These are phyloP conservation scores for Apiospora rasikravindrae DNA, from an alignment of 2,329 filamentous ascomycete species.

Conservation along the genomic window DNA sequence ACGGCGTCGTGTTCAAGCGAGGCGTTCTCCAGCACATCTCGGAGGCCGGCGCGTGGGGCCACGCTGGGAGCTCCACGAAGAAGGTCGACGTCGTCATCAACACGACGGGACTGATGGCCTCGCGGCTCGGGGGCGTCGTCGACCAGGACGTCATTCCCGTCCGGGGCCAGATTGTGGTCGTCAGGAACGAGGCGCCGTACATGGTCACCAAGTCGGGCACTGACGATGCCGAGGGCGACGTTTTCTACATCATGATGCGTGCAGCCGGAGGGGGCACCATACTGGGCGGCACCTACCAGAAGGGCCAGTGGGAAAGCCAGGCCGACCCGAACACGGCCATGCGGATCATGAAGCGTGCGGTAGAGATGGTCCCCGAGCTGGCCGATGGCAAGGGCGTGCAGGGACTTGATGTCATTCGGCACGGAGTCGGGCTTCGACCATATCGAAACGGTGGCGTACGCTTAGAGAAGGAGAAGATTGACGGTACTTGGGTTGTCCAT, in stretches of 20 bases:
- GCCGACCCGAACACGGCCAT: conserved; percentile 80
- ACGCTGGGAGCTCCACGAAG: conserved; percentile 51
- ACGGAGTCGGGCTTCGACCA: conserved; percentile 83
- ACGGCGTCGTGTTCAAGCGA: conserved; percentile 72
- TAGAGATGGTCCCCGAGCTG: conserved; percentile 68
- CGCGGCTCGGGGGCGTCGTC: conserved; percentile 79
- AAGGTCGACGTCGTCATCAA: conserved; percentile 77
- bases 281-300: conserved; percentile 84
- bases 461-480: conserved; percentile 74
- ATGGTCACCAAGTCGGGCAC: conserved; percentile 76
- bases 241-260: conserved; percentile 82
- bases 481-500: conserved; percentile 72
- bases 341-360: conserved; percentile 82
- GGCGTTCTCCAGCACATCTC: conserved; percentile 70
- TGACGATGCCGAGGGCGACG: conserved; percentile 74
- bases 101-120: conserved; percentile 79
- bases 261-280: conserved; percentile 82
- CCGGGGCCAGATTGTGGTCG: conserved; percentile 83
- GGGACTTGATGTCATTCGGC: conserved; percentile 75
- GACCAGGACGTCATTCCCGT: conserved; percentile 76
- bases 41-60: conserved; percentile 68
- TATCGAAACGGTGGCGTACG: conserved; percentile 75
- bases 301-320: conserved; percentile 78
- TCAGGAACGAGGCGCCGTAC: conserved; percentile 75
- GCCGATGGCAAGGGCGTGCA: conserved; percentile 71